A percentile compares a stretch with the other conserved stretches of the same genome.
Conservation (phyloP, 345 rosid species). For the Sonneratia caseolaris region DNA sequence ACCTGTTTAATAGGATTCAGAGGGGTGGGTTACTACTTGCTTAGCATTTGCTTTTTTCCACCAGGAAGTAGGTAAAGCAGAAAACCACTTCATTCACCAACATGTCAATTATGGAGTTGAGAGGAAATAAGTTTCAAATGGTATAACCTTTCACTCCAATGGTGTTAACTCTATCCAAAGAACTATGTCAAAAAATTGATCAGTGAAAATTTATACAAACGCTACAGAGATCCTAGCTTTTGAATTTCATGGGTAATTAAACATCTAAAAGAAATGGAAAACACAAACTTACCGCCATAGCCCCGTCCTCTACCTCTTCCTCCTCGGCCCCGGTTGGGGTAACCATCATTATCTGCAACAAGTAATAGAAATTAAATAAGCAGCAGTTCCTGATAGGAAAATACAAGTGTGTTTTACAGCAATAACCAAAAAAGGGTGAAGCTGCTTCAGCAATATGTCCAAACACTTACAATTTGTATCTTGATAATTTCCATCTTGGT, state of each 20-base stretch:
- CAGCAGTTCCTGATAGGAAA: background rate
- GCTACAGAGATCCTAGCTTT: background rate
- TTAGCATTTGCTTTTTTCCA: background rate
- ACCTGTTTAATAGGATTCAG: background rate
- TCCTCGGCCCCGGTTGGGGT: slow-evolving; percentile 25
- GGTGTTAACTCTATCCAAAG: background rate
- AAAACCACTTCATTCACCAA: background rate
- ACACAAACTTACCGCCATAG: slow-evolving; percentile 29
- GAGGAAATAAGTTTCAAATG: background rate
- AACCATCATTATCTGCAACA: slow-evolving; percentile 15
- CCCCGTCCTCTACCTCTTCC: slow-evolving; percentile 45
- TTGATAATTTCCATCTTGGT: slow-evolving; percentile 6
- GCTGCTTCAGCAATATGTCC: background rate
- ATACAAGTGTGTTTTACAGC: background rate
- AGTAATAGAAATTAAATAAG: background rate
- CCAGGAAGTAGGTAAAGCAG: background rate
- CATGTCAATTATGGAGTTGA: background rate
- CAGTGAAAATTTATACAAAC: background rate
- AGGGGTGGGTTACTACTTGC: background rate
- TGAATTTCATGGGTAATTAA: background rate
- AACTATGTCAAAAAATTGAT: background rate
- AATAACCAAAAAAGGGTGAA: background rate
- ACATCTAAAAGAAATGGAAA: background rate
- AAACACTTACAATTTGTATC: background rate
- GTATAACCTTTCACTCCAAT: background rate